phyloP scores from a whole-genome alignment of 345 rosid species.

The Orychophragmus violaceus region DNA sequence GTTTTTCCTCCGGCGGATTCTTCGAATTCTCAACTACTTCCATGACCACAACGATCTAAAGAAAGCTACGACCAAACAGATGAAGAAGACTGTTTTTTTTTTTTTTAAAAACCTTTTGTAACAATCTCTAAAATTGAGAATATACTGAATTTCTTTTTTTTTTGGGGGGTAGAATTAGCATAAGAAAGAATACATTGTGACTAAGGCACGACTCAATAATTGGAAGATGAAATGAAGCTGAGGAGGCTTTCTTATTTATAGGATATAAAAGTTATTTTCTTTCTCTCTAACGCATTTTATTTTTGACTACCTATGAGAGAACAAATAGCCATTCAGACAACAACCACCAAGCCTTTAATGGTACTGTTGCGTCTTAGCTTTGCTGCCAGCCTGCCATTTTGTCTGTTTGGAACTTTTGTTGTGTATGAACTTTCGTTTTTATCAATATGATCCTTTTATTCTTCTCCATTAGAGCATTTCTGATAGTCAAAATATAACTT shows the following conservation, averaged over 20 bases:
- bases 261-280: slow-evolving; percentile 1
- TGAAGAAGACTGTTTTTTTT: neutral
- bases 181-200: slow-evolving; percentile 5
- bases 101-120: no score
- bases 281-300: slow-evolving; percentile 1
- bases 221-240: slow-evolving; percentile 26
- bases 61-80: neutral
- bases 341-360: slow-evolving; percentile 23
- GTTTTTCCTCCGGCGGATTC: slow-evolving; percentile 29
- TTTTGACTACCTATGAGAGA: no score
- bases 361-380: slow-evolving; percentile 18
- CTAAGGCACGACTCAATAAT: neutral
- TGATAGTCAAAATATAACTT: neutral
- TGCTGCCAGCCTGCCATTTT: neutral
- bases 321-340: slow-evolving; percentile 40
- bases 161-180: slow-evolving; percentile 2
- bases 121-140: neutral
- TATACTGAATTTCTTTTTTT: neutral
- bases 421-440: neutral
- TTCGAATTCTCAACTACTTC: neutral
- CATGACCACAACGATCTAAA: neutral
- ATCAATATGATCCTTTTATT: neutral
- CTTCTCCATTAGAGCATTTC: neutral
- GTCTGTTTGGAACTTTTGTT: slow-evolving; percentile 15
- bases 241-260: slow-evolving; percentile 11